These are phyloP conservation scores for Boletellus sp. DNA, from an alignment of 768 basidiomycete species.

Conservation along the genomic window DNA sequence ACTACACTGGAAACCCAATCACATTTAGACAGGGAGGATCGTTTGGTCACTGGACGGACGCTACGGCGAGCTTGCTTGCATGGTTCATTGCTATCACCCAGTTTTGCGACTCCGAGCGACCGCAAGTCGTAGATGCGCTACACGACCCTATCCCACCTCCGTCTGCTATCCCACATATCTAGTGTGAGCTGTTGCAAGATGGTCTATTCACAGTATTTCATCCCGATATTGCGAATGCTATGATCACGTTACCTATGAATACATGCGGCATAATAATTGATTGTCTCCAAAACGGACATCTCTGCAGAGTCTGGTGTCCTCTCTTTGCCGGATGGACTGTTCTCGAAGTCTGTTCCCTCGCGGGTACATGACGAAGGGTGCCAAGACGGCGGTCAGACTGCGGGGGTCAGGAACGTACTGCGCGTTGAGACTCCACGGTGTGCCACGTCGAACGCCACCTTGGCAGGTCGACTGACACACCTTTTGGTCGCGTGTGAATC, in stretches of 20 bases:
- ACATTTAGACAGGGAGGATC: conserved; percentile 13
- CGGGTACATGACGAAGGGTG: too few species aligned
- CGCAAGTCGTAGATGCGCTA: conserved; percentile 2
- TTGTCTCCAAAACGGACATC: too few species aligned
- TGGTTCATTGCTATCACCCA: conserved; percentile 13
- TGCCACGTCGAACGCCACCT: too few species aligned
- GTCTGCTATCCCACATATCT: conserved; percentile 5
- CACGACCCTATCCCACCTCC: conserved; percentile 8
- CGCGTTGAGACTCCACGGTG: too few species aligned
- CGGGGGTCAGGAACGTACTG: too few species aligned
- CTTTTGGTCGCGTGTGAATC: too few species aligned
- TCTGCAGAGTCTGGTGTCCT: too few species aligned
- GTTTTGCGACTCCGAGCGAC: background rate
- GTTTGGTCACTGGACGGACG: conserved; percentile 6
- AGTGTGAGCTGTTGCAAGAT: conserved; percentile 7
- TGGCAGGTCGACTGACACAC: too few species aligned
- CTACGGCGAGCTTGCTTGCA: conserved; percentile 7
- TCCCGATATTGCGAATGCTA: background rate
- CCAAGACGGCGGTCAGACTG: too few species aligned
- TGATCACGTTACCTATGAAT: conserved; percentile 12
- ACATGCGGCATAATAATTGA: conserved; percentile 15
- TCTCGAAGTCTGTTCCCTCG: too few species aligned
- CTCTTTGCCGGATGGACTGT: too few species aligned
- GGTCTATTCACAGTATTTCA: conserved; percentile 12
- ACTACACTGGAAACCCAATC: background rate